Base-by-base conservation (phyloP, 805 yeast species). In the Lachancea nothofagi region DNA sequence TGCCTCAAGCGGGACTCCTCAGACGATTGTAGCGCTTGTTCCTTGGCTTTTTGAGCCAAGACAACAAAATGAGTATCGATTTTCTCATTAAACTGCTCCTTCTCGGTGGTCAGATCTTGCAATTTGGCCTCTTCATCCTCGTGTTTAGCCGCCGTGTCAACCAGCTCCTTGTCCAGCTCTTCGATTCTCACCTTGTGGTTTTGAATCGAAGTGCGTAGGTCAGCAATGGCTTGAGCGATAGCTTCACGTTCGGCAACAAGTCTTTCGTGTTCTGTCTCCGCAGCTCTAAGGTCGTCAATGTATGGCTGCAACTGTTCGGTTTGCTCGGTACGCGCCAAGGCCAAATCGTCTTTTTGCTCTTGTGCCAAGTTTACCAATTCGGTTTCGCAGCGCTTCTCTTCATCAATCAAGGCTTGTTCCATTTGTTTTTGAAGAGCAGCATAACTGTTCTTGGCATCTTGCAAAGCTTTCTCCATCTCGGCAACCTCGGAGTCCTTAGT, bases 161-260 rank as follows among this genome's bases (percentile, higher is more conserved):
- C 59, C 37, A 64, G 57, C 14, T 60, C 64, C 21, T 46, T 43
- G 33, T 64, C 63, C 33, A 62, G 58, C 26, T 55, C 58, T 10
- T 48, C 61, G 34, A 64, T 61, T n/a, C 55, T 53, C 8, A 48
- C 54, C 42, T 60, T 61, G 37, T 75, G 61, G 29, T 57, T 51
- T 10, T 63, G 65, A 28, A 66, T 51, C 1, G 55, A 49, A 5
- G 43, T 42, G 23, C 48, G 53, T 28, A 78, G 63, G 36, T 62
- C 60, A 24, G 62, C 72, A 47, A 78, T 67, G 53, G 74, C 69
- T 18, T 59, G 54, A 30, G 68, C 60, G 28, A 62, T 51, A 38
- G 55, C 57, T 41, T 57, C 60, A 33, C 61, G 58, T 37, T 66
- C 65, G 40, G 65, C 67, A 25, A 58, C 45, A 41, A 71, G 43